These are phyloP conservation scores for Cnidoscolus chayamansa DNA, from an alignment of 441 rosid species.

Conservation along the genomic window DNA sequence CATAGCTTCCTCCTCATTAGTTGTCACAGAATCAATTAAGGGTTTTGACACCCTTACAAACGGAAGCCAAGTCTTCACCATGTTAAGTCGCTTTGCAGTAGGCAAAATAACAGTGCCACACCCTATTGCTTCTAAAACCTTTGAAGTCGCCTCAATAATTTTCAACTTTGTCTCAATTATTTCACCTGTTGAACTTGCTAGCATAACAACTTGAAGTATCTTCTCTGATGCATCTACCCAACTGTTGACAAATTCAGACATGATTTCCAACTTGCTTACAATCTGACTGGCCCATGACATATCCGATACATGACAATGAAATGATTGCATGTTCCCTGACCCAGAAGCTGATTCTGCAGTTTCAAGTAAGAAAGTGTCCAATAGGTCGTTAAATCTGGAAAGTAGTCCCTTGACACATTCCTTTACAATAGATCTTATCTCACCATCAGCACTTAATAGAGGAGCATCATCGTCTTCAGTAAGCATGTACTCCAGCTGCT, in stretches of 20 bases:
- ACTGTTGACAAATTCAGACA: conserved; percentile 61
- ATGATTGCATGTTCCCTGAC: conserved; percentile 32
- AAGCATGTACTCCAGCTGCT: conserved; percentile 88
- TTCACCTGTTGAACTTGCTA: conserved; percentile 34
- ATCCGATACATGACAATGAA: conserved; percentile 56
- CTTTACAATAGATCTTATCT: conserved; percentile 58
- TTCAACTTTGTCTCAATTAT: conserved; percentile 47
- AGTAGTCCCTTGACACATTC: conserved; percentile 54
- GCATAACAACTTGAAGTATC: conserved; percentile 44
- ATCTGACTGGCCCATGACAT: conserved; percentile 75
- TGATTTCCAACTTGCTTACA: conserved; percentile 65
- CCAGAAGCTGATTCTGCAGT: conserved; percentile 32
- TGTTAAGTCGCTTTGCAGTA: conserved; percentile 56
- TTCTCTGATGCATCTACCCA: conserved; percentile 84
- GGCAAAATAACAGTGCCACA: conserved; percentile 74
- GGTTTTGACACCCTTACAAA: conserved; percentile 11
- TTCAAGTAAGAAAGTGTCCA: conserved; percentile 41
- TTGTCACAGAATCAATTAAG: conserved; percentile 42
- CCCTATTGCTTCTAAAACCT: conserved; percentile 75
- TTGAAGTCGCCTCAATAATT: conserved; percentile 63
- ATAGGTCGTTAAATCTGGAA: conserved; percentile 44
- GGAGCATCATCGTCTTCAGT: conserved; percentile 93
- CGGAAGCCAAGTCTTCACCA: conserved; percentile 86
- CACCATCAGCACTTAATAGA: conserved; percentile 51
- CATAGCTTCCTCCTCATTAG: conserved; percentile 32